Evolutionary conservation across 2,329 filamentous ascomycete genomes (phyloP).

Genomic region (Rhynchosporium agropyri): DNA sequence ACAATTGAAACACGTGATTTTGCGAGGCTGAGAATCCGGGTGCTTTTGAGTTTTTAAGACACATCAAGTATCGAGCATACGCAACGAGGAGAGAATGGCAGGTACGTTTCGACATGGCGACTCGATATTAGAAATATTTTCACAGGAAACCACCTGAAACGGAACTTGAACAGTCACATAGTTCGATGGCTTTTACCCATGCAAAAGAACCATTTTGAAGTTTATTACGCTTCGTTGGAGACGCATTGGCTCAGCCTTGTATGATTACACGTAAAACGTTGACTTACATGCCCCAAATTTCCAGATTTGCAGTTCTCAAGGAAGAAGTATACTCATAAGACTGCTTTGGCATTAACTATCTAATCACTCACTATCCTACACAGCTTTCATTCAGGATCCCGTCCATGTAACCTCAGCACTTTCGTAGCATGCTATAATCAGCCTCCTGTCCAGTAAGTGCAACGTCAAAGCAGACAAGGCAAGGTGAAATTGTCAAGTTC

Average conservation of each 20-base stretch:
- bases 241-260: not conserved
- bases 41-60: not conserved
- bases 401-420: constrained; percentile 1
- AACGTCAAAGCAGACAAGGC: constrained; percentile 16
- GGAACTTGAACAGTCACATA: too few species aligned
- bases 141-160: too few species aligned
- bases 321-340: not conserved
- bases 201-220: too few species aligned
- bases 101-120: too few species aligned
- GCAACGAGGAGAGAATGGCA: too few species aligned
- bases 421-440: constrained; percentile 4
- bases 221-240: too few species aligned
- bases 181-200: too few species aligned
- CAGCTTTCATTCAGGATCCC: constrained; percentile 10
- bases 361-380: constrained; percentile 33
- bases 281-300: not conserved
- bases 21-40: not conserved
- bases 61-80: too few species aligned
- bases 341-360: constrained; percentile 19
- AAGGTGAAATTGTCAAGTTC: constrained; percentile 11
- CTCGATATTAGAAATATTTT: too few species aligned
- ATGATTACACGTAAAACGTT: not conserved
- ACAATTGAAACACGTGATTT: not conserved
- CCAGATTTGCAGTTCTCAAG: not conserved
- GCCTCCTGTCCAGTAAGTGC: constrained; percentile 20